phyloP scores from a whole-genome alignment of 2,329 filamentous ascomycete species.

The Colletotrichum zoysiae region DNA sequence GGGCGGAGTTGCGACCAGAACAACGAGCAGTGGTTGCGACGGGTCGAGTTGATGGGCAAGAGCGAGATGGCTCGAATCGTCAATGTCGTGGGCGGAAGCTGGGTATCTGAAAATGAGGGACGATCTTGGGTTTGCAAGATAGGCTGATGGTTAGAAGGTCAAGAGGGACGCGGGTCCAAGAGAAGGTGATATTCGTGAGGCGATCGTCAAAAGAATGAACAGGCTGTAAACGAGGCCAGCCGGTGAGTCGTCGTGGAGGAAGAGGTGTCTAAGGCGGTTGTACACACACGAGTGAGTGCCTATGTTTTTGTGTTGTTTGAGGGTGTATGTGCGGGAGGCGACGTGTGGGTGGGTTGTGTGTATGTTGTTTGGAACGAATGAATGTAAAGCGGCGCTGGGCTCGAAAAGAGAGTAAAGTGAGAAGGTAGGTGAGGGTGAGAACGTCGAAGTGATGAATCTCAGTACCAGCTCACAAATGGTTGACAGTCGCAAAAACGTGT shows the following conservation, averaged over 20 bases:
- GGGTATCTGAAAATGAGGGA: slow-evolving; percentile 32
- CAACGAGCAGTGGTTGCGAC: slow-evolving; percentile 29
- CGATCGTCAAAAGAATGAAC: slow-evolving; percentile 39
- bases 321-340: background rate
- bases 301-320: background rate
- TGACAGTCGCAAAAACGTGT: slow-evolving; percentile 16
- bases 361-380: slow-evolving; percentile 36
- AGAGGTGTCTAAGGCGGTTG: slow-evolving; percentile 7
- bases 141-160: slow-evolving; percentile 28
- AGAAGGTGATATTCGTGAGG: slow-evolving; percentile 17
- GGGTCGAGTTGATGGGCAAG: slow-evolving; percentile 5
- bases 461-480: slow-evolving; percentile 38
- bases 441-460: slow-evolving; percentile 22
- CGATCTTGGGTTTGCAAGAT: background rate
- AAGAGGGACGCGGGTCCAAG: slow-evolving; percentile 5
- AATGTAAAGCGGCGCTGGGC: slow-evolving; percentile 38
- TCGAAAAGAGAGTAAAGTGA: slow-evolving; percentile 40
- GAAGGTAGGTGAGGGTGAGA: slow-evolving; percentile 37
- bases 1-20: background rate
- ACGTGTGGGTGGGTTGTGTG: slow-evolving; percentile 8
- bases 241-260: slow-evolving; percentile 23
- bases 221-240: slow-evolving; percentile 25
- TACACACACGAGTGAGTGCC: slow-evolving; percentile 1
- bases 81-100: slow-evolving; percentile 26
- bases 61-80: slow-evolving; percentile 22